These are phyloP conservation scores for Gelatoporia subvermispora DNA, from an alignment of 768 basidiomycete genomes.

Conservation along the genomic window DNA sequence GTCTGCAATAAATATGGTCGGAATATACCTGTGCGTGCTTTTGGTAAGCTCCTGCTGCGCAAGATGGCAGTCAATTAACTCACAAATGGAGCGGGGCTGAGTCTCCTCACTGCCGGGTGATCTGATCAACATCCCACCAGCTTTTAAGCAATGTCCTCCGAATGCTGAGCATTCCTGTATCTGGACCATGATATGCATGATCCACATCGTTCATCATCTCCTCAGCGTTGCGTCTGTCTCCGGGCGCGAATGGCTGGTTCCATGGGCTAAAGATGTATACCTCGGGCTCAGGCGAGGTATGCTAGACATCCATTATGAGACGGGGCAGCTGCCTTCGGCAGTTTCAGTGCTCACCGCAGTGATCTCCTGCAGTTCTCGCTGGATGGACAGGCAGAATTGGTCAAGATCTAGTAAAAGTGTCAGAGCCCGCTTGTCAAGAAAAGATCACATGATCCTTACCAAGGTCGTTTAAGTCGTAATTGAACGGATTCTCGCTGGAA, in stretches of 20 bases:
- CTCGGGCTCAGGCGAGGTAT: slow-evolving; percentile 49
- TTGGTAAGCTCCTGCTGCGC: not conserved
- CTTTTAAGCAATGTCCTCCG: slow-evolving; percentile 28
- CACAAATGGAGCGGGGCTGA: not conserved
- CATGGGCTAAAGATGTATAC: slow-evolving; percentile 48
- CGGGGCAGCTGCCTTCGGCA: too few relatives aligned
- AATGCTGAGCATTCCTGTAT: slow-evolving; percentile 24
- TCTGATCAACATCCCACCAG: slow-evolving; percentile 30
- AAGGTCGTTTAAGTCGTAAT: slow-evolving; percentile 64
- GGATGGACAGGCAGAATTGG: slow-evolving; percentile 60
- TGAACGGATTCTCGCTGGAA: slow-evolving; percentile 60
- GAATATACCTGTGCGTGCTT: too few relatives aligned
- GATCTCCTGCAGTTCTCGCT: slow-evolving; percentile 67
- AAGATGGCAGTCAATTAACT: not conserved
- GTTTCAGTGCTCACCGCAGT: slow-evolving; percentile 45
- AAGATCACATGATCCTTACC: slow-evolving; percentile 29
- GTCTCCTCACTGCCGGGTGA: slow-evolving; percentile 10
- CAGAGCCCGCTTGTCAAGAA: slow-evolving; percentile 1
- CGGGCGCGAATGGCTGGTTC: slow-evolving; percentile 71
- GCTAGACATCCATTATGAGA: slow-evolving; percentile 27
- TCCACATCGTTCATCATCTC: slow-evolving; percentile 39
- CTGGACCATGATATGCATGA: slow-evolving; percentile 32
- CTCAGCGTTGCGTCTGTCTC: slow-evolving; percentile 51
- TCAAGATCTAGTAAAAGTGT: slow-evolving; percentile 47
- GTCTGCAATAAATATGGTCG: too few relatives aligned